A percentile compares a stretch with the other conserved stretches of the same genome.
These are phyloP conservation scores for Arxiozyma telluris DNA, from an alignment of 1,139 yeast genomes.

Conservation along the genomic window DNA sequence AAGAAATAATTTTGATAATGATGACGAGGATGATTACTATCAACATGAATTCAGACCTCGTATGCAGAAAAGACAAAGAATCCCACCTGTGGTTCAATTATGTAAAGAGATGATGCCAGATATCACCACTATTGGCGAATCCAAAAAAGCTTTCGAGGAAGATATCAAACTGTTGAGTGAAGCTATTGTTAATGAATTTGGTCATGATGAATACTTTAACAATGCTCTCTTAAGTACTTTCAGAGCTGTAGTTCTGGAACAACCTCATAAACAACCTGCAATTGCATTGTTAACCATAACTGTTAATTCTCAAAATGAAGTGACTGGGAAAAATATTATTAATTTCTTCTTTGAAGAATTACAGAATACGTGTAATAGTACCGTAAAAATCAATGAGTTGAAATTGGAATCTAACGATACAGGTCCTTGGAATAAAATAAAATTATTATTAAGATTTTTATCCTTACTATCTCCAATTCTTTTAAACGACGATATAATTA, in stretches of 20 bases:
- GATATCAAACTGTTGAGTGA: constrained; percentile 59
- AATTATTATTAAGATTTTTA: constrained; percentile 62
- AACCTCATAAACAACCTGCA: constrained; percentile 78
- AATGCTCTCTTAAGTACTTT: constrained; percentile 53
- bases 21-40: constrained; percentile 23
- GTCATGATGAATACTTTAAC: constrained; percentile 54
- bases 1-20: constrained; percentile 25
- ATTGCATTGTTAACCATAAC: constrained; percentile 62
- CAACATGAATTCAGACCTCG: constrained; percentile 29
- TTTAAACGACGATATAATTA: constrained; percentile 42
- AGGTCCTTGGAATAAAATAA: constrained; percentile 66
- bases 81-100: constrained; percentile 35
- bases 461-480: constrained; percentile 57
- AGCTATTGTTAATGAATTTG: constrained; percentile 63
- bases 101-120: constrained; percentile 41
- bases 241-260: constrained; percentile 67
- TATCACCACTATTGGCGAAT: constrained; percentile 59
- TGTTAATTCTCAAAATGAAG: constrained; percentile 56
- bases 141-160: constrained; percentile 48
- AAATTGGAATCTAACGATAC: constrained; percentile 35
- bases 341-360: constrained; percentile 60
- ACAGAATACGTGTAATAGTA: constrained; percentile 43
- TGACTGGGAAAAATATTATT: constrained; percentile 60
- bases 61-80: constrained; percentile 30
- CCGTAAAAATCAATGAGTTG: constrained; percentile 18